Conservation (phyloP, 108 stramenopile species). For the Craspedostauros australis region DNA sequence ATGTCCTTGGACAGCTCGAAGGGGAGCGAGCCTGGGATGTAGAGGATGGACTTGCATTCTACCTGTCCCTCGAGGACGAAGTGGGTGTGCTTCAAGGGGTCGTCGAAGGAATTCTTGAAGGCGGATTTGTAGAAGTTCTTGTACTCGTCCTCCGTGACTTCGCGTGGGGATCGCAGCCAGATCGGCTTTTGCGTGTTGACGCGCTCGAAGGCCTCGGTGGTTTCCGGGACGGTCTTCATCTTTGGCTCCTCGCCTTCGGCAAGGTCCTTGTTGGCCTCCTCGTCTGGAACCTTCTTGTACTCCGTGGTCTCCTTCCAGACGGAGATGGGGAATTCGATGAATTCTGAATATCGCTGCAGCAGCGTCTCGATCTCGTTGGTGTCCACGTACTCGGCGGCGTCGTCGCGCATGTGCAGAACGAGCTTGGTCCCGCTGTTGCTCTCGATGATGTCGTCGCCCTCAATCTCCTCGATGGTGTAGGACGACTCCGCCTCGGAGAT, state of each 20-base stretch:
- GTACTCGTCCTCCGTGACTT: slow-evolving; percentile 91
- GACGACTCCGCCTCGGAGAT: slow-evolving; percentile 58
- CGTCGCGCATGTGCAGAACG: slow-evolving; percentile 85
- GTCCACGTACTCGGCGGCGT: slow-evolving; percentile 75
- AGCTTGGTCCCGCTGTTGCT: slow-evolving; percentile 73
- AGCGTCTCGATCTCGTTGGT: slow-evolving; percentile 70
- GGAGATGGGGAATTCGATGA: slow-evolving; percentile 94
- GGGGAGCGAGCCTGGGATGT: slow-evolving; percentile 92
- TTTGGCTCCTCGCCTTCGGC: slow-evolving; percentile 79
- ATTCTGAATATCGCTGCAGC: slow-evolving; percentile 88
- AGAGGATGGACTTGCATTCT: slow-evolving; percentile 93
- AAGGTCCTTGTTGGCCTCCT: slow-evolving; percentile 87
- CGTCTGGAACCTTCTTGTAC: slow-evolving; percentile 93
- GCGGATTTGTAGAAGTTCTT: slow-evolving; percentile 94
- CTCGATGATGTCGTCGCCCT: slow-evolving; percentile 48
- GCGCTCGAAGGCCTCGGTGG: slow-evolving; percentile 76
- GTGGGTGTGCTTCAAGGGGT: slow-evolving; percentile 88
- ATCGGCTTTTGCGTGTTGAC: slow-evolving; percentile 96
- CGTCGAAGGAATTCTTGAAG: slow-evolving; percentile 84
- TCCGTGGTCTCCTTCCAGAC: slow-evolving; percentile 93
- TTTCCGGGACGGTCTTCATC: slow-evolving; percentile 95
- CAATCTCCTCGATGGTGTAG: slow-evolving; percentile 68
- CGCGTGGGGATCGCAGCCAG: slow-evolving; percentile 91
- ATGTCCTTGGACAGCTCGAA: slow-evolving; percentile 93
- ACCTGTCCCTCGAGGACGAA: slow-evolving; percentile 97